phyloP scores from a whole-genome alignment of 169 alveolate species.

The Eimeria necatrix region DNA sequence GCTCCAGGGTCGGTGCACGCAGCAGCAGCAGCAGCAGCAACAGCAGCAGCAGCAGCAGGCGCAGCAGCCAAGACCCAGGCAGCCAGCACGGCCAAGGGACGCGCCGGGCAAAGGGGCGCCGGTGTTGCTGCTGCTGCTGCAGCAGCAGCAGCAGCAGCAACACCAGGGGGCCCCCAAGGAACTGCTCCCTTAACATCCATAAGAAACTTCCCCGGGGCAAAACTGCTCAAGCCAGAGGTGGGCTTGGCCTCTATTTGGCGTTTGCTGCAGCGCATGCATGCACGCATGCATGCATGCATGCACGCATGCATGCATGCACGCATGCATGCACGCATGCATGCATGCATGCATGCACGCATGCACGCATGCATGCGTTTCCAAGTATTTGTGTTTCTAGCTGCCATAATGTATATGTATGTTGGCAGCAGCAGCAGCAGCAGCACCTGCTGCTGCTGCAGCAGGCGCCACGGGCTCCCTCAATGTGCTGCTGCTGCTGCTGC shows the following conservation, averaged over 20 bases:
- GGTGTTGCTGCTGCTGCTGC: not conserved
- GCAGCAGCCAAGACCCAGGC: constrained; percentile 29
- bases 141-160: not conserved
- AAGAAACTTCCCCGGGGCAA: constrained; percentile 67
- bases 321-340: not conserved
- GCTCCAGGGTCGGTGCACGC: constrained; percentile 50
- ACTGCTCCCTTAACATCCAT: constrained; percentile 47
- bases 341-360: not conserved
- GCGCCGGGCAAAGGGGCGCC: constrained; percentile 53
- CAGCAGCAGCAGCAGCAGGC: constrained; percentile 64
- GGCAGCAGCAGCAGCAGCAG: too few species aligned
- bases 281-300: not conserved
- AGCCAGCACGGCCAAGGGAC: constrained; percentile 28
- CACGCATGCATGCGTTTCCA: not conserved
- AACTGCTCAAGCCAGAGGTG: constrained; percentile 72
- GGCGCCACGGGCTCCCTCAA: too few species aligned
- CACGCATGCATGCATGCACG: not conserved
- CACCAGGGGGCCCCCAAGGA: constrained; percentile 4
- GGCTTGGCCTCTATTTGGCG: not conserved
- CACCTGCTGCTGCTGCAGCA: too few species aligned
- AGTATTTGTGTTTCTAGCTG: not conserved
- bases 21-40: constrained; percentile 71
- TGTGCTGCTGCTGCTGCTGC: too few species aligned
- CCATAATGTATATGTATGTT: too few species aligned
- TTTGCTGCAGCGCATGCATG: not conserved